Conservation (phyloP, 768 basidiomycete species). For the Amylocystis lapponica region DNA sequence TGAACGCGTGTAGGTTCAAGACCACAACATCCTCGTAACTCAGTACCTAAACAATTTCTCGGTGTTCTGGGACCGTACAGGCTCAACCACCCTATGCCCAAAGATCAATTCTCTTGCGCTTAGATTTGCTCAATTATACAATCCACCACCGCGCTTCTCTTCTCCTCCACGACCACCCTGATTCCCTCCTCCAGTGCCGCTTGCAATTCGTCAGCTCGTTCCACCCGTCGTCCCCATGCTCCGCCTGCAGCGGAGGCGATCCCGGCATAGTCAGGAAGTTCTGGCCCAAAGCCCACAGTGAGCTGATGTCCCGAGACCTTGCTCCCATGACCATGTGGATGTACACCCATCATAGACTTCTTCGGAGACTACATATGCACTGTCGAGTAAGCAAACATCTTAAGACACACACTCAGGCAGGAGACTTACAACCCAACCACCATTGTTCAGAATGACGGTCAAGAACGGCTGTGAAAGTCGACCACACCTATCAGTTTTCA, state of each 20-base stretch:
- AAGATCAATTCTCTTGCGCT: too few relatives aligned
- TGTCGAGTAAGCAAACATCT: neutral
- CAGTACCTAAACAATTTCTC: too few relatives aligned
- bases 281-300: conserved; percentile 60
- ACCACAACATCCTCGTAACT: too few relatives aligned
- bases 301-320: conserved; percentile 40
- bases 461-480: conserved; percentile 48
- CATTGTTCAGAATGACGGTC: conserved; percentile 67
- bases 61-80: too few relatives aligned
- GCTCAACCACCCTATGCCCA: too few relatives aligned
- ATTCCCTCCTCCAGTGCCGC: conserved; percentile 43
- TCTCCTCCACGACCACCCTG: conserved; percentile 48
- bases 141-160: conserved; percentile 61
- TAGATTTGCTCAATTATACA: conserved; percentile 33
- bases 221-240: conserved; percentile 53
- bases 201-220: conserved; percentile 25
- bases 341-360: conserved; percentile 57
- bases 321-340: conserved; percentile 51
- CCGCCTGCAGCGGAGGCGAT: conserved; percentile 65
- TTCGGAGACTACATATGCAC: conserved; percentile 52
- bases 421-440: conserved; percentile 52
- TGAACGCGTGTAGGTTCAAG: too few relatives aligned
- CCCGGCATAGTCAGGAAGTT: conserved; percentile 51
- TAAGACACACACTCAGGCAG: neutral
- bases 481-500: too few relatives aligned